A percentile compares a stretch with the other conserved stretches of the same genome.
Conservation (phyloP, 1,139 yeast species). For the Citeromyces hawaiiensis region DNA sequence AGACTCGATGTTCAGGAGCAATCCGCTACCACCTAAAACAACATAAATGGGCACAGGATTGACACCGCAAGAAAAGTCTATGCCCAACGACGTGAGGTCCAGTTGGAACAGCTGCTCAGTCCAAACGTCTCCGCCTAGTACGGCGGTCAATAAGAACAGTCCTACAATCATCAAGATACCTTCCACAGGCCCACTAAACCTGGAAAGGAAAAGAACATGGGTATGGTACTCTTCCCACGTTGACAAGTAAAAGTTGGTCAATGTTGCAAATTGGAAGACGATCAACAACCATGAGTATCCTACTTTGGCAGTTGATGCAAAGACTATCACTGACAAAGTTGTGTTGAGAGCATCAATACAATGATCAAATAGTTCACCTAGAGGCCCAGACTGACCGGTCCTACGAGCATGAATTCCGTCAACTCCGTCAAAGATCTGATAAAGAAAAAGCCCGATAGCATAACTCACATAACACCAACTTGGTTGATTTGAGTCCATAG, state of each 20-base stretch:
- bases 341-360: constrained; percentile 89
- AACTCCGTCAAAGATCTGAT: constrained; percentile 93
- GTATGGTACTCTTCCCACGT: constrained; percentile 98
- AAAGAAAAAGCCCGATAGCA: constrained; percentile 76
- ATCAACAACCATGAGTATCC: constrained; percentile 57
- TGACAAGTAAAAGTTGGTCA: constrained; percentile 73
- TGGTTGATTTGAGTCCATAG: constrained; percentile 47
- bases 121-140: constrained; percentile 65
- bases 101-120: constrained; percentile 17
- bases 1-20: constrained; percentile 57
- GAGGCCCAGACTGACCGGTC: constrained; percentile 89
- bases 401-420: constrained; percentile 90
- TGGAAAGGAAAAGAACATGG: constrained; percentile 65
- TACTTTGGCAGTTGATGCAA: constrained; percentile 59
- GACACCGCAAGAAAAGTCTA: constrained; percentile 12
- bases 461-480: constrained; percentile 71
- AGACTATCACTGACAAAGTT: constrained; percentile 60
- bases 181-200: constrained; percentile 90
- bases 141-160: constrained; percentile 48
- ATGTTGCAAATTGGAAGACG: constrained; percentile 60
- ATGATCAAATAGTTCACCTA: constrained; percentile 91
- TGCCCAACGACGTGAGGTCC: constrained; percentile 21
- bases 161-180: constrained; percentile 61
- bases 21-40: constrained; percentile 36
- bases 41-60: constrained; percentile 29